Percentiles rank a stretch among this genome's conserved stretches.
phyloP scores from a whole-genome alignment of 306 rosid genomes.

The Vigna radiata region DNA sequence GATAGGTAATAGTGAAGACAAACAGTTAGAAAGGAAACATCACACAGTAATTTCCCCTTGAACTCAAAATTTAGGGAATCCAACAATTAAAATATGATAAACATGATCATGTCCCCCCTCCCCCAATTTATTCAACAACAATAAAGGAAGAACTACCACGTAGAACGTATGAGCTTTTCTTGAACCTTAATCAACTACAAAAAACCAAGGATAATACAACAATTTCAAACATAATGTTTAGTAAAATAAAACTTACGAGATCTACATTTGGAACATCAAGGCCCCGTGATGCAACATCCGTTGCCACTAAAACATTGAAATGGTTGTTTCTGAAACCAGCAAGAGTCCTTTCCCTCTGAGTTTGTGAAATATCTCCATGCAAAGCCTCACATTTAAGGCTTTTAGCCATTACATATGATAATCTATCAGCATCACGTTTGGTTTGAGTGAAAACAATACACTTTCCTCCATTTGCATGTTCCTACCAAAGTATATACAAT shows the following conservation, averaged over 20 bases:
- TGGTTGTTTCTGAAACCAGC: constrained; percentile 79
- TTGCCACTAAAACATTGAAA: constrained; percentile 91
- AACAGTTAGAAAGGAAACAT: not conserved
- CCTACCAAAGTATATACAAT: constrained; percentile 50
- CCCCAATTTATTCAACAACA: not conserved
- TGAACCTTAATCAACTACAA: constrained; percentile 6
- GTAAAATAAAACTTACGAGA: constrained; percentile 67
- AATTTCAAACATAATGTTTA: not conserved
- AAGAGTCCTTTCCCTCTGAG: constrained; percentile 95
- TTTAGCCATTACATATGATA: constrained; percentile 74
- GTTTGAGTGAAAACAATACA: constrained; percentile 98
- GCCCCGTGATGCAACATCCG: constrained; percentile 98
- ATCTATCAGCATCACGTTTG: constrained; percentile 96
- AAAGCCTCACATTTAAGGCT: constrained; percentile 79
- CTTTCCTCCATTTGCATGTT: constrained; percentile 96
- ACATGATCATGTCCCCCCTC: not conserved
- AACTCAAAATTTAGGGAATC: not conserved
- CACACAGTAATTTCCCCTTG: not conserved
- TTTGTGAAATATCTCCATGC: constrained; percentile 97
- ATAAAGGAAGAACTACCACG: constrained; percentile 10
- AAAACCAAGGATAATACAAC: constrained; percentile 2
- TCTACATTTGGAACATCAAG: constrained; percentile 99
- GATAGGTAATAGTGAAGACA: not conserved
- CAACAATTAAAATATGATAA: not conserved
- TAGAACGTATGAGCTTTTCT: not conserved